phyloP scores from a whole-genome alignment of 169 alveolate species.

The Plasmodium adleri region DNA sequence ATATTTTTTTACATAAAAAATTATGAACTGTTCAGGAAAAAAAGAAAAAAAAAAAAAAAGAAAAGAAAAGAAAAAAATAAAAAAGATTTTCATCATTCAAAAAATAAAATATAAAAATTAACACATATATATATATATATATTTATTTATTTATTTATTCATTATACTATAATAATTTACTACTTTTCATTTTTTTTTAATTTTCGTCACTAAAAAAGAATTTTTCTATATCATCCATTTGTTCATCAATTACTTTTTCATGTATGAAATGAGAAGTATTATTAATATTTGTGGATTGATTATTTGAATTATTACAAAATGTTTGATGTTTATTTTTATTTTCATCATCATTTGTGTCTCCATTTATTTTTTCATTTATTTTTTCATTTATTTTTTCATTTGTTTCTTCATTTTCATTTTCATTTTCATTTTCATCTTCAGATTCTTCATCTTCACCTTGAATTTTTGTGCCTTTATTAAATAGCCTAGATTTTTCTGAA shows the following conservation, averaged over 20 bases:
- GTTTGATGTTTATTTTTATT: slow-evolving; percentile 1
- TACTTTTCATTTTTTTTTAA: neutral
- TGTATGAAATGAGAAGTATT: neutral
- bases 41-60: no score
- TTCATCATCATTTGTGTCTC: neutral
- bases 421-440: slow-evolving; percentile 31
- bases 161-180: neutral
- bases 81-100: no score
- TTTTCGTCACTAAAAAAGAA: slow-evolving; percentile 44
- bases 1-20: no score
- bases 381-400: neutral
- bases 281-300: neutral
- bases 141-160: neutral
- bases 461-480: slow-evolving; percentile 53
- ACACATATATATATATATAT: neutral
- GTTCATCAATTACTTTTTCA: slow-evolving; percentile 14
- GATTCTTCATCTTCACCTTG: slow-evolving; percentile 74
- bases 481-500: neutral
- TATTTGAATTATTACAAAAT: neutral
- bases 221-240: slow-evolving; percentile 54
- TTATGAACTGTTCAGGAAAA: no score
- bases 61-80: no score
- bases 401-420: slow-evolving; percentile 16
- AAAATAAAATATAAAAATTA: neutral
- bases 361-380: neutral